These are phyloP conservation scores for Schwanniomyces etchellsii DNA, from an alignment of 1,139 yeast genomes.

Conservation along the genomic window DNA sequence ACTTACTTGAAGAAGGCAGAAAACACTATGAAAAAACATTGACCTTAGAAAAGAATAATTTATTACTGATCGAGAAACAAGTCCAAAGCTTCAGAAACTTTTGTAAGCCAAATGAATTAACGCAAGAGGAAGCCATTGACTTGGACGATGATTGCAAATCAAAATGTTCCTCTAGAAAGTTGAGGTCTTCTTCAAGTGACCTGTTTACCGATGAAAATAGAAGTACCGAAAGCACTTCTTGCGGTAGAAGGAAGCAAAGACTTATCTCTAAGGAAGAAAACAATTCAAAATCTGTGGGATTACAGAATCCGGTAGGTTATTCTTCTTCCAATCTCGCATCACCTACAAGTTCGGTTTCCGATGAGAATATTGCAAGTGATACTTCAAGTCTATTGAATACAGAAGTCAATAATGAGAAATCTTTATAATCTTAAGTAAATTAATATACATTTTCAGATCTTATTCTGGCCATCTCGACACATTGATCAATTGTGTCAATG, in stretches of 20 bases:
- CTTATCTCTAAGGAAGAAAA: constrained; percentile 26
- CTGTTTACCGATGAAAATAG: constrained; percentile 6
- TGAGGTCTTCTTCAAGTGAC: neutral
- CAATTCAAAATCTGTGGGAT: constrained; percentile 17
- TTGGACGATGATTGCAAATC: too few relatives aligned
- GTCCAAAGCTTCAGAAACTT: constrained; percentile 7
- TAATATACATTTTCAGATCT: constrained; percentile 13
- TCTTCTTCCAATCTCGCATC: constrained; percentile 5
- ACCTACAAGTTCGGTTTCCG: constrained; percentile 7
- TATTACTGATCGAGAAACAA: constrained; percentile 13
- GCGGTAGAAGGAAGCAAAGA: constrained; percentile 29
- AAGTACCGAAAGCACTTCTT: constrained; percentile 14
- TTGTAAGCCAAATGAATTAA: constrained; percentile 2
- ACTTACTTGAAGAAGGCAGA: constrained; percentile 21
- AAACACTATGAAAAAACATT: constrained; percentile 12
- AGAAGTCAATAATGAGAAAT: constrained; percentile 1
- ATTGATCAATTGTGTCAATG: constrained; percentile 37
- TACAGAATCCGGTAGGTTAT: constrained; percentile 3
- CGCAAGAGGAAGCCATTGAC: too few relatives aligned
- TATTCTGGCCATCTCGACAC: constrained; percentile 40
- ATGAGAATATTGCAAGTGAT: constrained; percentile 7
- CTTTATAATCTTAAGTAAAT: neutral
- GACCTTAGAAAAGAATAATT: constrained; percentile 8
- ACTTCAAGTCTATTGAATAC: constrained; percentile 3
- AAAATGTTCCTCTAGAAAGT: neutral